Base-by-base conservation (phyloP, 2,329 filamentous ascomycete genomes). In the Graphiopsis chlorocephala region DNA sequence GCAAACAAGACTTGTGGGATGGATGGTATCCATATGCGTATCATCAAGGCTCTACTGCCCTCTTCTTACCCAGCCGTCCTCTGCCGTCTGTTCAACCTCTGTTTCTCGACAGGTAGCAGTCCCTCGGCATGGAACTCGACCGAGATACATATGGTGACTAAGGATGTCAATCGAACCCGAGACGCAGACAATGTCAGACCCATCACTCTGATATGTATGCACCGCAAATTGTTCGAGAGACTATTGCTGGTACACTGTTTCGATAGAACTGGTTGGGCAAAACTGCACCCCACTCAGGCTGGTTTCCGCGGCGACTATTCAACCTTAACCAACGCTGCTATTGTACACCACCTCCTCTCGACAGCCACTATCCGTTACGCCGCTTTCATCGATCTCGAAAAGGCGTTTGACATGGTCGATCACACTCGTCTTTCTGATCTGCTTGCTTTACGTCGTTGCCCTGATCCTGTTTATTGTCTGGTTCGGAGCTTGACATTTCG, bases 111-210 rank as follows among this genome's bases (percentile, higher is more conserved):
- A 31, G 53, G 29, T 20, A 38, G 12, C 10, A 57, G 28, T 15
- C 53, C 31, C 31, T 15, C 17, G 17, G 17, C 31, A 15, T 57
- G 31, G 53, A 57, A 57, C 53, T 33, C 29, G n/a, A 57, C 53
- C 29, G 31, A 20, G 17, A 35, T 57, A 29, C 20, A 31, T 20
- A 29, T 55, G 26, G 28, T 55, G 11, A 31, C 28, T 15, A 55
- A 55, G 28, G 20, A 57, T 7, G 12, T 15, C 7, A 35, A 57
- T 25, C 53, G 53, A 35, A 31, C 53, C 7, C 29, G 31, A 38
- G 31, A 57, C 31, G 53, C 20, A 15, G 53, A 57, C 29, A 57
- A 57, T 26, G 29, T 57, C 17, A 57, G 53, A 33, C 53, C 53
- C 3, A 57, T 57, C 31, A 26, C 53, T 26, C 31, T 57, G 11